Conservation (phyloP, 306 rosid species). For the Casuarina cunninghamiana region DNA sequence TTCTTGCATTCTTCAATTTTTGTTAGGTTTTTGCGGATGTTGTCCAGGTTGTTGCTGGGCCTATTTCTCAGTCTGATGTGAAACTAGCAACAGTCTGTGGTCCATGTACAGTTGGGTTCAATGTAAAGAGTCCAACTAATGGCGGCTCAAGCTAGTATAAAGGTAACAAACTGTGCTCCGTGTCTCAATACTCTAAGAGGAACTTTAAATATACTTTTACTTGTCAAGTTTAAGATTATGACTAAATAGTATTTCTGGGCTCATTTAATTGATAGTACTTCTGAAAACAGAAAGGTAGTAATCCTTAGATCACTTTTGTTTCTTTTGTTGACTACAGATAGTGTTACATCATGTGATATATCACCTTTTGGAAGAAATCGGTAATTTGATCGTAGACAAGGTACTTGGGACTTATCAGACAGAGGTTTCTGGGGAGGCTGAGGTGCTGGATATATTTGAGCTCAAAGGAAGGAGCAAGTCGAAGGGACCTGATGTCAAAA, state of each 20-base stretch:
- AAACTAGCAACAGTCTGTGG: slow-evolving; percentile 95
- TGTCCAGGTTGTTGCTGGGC: slow-evolving; percentile 90
- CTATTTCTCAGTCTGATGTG: slow-evolving; percentile 81
- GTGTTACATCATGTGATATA: slow-evolving; percentile 80
- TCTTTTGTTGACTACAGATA: slow-evolving; percentile 49
- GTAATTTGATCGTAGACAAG: slow-evolving; percentile 80
- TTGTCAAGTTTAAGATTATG: not conserved
- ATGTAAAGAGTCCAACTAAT: slow-evolving; percentile 75
- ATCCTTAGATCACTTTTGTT: not conserved
- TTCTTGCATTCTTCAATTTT: slow-evolving; percentile 23
- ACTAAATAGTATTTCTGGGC: not conserved
- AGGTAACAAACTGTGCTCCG: slow-evolving; percentile 50
- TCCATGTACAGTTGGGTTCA: slow-evolving; percentile 87
- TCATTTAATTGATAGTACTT: not conserved
- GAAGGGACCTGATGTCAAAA: slow-evolving; percentile 71
- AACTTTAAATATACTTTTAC: not conserved
- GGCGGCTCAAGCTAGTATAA: slow-evolving; percentile 68
- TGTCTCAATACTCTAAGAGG: not conserved
- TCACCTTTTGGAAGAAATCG: slow-evolving; percentile 89
- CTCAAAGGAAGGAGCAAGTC: slow-evolving; percentile 76
- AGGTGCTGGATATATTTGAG: slow-evolving; percentile 78
- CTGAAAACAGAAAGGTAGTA: no score
- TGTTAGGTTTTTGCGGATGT: slow-evolving; percentile 70
- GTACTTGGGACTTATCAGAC: slow-evolving; percentile 88
- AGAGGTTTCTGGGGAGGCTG: slow-evolving; percentile 86